phyloP scores from a whole-genome alignment of 1,284 basidiomycete species.

The Malassezia caprae region DNA sequence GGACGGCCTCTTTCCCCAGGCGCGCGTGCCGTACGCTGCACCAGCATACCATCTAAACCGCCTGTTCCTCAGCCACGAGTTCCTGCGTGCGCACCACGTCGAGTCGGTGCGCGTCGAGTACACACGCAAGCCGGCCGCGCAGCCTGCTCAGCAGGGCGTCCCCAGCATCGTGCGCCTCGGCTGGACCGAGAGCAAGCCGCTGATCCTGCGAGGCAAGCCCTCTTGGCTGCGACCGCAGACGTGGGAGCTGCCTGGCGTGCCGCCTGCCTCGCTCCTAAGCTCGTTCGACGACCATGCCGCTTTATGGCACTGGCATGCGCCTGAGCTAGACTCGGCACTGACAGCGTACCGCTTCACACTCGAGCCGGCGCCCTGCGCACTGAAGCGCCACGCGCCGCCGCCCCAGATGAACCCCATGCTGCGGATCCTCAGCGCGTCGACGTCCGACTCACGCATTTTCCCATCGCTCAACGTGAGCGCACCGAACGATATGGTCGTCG shows the following conservation, averaged over 20 bases:
- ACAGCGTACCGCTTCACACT: conserved; percentile 26
- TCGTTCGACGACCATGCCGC: conserved; percentile 5
- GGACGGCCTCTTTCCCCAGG: conserved; percentile 20
- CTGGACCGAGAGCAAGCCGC: conserved; percentile 19
- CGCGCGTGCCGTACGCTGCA: conserved; percentile 23
- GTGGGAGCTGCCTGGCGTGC: conserved; percentile 5
- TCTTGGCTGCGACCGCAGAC: background rate
- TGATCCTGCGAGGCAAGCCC: conserved; percentile 3
- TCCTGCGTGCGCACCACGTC: conserved; percentile 20
- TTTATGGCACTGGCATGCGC: conserved; percentile 21
- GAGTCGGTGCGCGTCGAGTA: conserved; percentile 29
- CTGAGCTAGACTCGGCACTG: conserved; percentile 25
- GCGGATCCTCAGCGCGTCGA: conserved; percentile 24
- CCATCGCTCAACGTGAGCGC: conserved; percentile 20
- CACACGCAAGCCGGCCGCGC: background rate
- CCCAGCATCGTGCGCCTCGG: conserved; percentile 23
- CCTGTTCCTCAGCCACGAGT: conserved; percentile 20
- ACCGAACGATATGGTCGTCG: conserved; percentile 19
- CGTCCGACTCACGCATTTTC: conserved; percentile 34
- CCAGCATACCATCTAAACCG: conserved; percentile 23
- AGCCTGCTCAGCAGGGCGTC: conserved; percentile 11
- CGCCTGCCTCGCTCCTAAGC: background rate
- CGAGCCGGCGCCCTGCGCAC: conserved; percentile 20
- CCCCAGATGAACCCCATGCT: conserved; percentile 28
- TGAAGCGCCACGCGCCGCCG: conserved; percentile 7